Base-by-base conservation (phyloP, 257 asterid species). In the Avicennia marina region DNA sequence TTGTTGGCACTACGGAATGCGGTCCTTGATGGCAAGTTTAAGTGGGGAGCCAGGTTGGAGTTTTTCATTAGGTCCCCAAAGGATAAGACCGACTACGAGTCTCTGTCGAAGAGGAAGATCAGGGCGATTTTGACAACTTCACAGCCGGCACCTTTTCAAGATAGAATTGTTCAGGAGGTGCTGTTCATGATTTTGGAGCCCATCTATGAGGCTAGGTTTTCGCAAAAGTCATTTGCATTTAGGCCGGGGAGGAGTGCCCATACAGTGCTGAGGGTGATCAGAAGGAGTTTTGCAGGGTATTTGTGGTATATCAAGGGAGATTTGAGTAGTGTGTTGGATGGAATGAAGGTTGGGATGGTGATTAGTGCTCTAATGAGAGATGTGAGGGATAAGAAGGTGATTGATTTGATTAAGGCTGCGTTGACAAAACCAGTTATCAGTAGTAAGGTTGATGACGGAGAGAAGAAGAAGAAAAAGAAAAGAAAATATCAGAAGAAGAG, bases 241-340 rank as follows among this genome's bases (percentile, higher is more conserved):
- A 76, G 98, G 72, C 98, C 98, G 0, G 98, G 97, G 17, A 81
- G 98, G 81, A 91, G 68, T 57, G 94, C 97, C 0, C 98, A 88
- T 58, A 91, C 97, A 0, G 94, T 75, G 36, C 41, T 91, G 70
- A 84, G 97, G 78, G 91, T 82, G 53, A 82, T 91, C 33, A 77
- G 98, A 59, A 86, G 98, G 85, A 89, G 85, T 62, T 91, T 91
- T 79, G 98, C 95, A 0, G 98, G 98, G 53, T 91, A 91, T 53
- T 72, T 91, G 74, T 91, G 98, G 98, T 91, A 91, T 70, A 71
- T 89, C 38, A 91, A 86, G 72, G 97, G 98, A 1, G 95, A 91
- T 74, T 67, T 91, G 81, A 89, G 98, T 69, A 75, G 86, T 3
- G 67, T 91, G 27, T 75, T 91, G 70, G 98, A 91, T 15, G 95